Evolutionary conservation across 2,329 filamentous ascomycete genomes (phyloP).

Genomic region (Calonectria ilicicola): DNA sequence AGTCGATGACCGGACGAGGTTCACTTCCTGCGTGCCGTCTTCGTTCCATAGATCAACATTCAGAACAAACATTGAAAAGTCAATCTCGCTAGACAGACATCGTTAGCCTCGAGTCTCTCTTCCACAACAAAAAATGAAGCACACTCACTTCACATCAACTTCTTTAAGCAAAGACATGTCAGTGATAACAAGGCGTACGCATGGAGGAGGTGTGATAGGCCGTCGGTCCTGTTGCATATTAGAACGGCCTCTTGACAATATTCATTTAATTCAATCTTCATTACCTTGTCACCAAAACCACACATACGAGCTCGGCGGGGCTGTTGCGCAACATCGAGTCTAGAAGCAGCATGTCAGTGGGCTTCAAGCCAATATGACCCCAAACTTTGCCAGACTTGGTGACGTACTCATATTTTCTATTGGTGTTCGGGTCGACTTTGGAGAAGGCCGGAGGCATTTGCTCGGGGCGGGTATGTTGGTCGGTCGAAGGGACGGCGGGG

Average conservation of each 20-base stretch:
- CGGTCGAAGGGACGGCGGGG: conserved; percentile 29
- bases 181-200: conserved; percentile 84
- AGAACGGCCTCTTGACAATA: conserved; percentile 9
- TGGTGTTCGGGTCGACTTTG: conserved; percentile 49
- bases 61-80: conserved; percentile 62
- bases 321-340: conserved; percentile 87
- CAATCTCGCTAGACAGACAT: conserved; percentile 47
- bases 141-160: conserved; percentile 82
- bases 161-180: conserved; percentile 82
- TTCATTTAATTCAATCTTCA: conserved; percentile 31
- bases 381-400: neutral
- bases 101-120: conserved; percentile 14
- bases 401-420: conserved; percentile 51
- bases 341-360: conserved; percentile 47
- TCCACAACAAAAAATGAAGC: neutral
- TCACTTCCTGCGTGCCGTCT: conserved; percentile 73
- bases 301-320: conserved; percentile 96
- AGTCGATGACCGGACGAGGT: conserved; percentile 73
- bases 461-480: conserved; percentile 29
- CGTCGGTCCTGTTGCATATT: conserved; percentile 78
- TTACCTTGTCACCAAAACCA: conserved; percentile 96
- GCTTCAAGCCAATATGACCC: neutral
- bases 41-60: conserved; percentile 78
- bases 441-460: conserved; percentile 45
- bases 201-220: conserved; percentile 95